A percentile compares a stretch with the other conserved stretches of the same genome.
Evolutionary conservation across 2,329 filamentous ascomycete species (phyloP).

Genomic region (Claviceps fusiformis): DNA sequence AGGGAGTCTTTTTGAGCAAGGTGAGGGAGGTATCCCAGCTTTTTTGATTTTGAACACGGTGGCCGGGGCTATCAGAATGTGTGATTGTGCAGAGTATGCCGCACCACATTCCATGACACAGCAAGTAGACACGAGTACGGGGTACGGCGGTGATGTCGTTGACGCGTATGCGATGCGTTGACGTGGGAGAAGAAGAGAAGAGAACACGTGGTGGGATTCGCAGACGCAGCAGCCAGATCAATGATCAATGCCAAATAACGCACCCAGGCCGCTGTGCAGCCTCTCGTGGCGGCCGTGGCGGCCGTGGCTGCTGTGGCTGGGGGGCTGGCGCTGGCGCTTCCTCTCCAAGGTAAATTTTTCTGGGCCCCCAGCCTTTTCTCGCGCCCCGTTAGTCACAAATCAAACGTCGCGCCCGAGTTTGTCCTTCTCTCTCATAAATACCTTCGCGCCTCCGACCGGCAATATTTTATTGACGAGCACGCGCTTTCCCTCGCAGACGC

Average conservation of each 20-base stretch:
- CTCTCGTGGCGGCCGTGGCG: neutral
- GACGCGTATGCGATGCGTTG: neutral
- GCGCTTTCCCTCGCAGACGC: conserved; percentile 30
- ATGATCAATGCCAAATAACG: neutral
- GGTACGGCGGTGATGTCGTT: neutral
- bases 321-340: conserved; percentile 3
- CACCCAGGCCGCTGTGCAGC: neutral
- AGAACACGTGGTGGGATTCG: neutral
- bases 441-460: conserved; percentile 29
- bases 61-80: neutral
- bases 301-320: conserved; percentile 3
- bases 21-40: neutral
- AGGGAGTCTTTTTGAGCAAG: neutral
- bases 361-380: conserved; percentile 14
- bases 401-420: conserved; percentile 20
- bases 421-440: conserved; percentile 31
- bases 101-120: neutral
- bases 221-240: neutral
- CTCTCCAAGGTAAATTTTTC: conserved; percentile 24
- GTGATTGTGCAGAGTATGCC: neutral
- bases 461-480: conserved; percentile 31
- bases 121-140: neutral
- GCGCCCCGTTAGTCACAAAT: conserved; percentile 26
- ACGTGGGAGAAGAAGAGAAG: neutral
- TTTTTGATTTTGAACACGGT: neutral